A percentile compares a stretch with the other conserved stretches of the same genome.
Evolutionary conservation across 305 asterid genomes (phyloP).

Genomic region (Solanum chacoense): DNA sequence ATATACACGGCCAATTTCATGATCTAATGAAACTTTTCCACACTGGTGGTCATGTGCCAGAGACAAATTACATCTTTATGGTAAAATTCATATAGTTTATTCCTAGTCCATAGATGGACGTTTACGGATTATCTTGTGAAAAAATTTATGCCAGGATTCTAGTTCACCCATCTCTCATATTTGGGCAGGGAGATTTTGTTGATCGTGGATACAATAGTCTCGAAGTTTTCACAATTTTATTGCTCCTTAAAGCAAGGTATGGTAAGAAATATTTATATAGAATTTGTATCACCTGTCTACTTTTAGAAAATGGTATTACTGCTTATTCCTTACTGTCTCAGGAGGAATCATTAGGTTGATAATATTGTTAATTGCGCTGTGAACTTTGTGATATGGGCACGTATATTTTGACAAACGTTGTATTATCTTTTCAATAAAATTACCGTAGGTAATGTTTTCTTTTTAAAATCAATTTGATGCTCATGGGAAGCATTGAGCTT

Average conservation of each 20-base stretch:
- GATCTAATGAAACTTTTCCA: constrained; percentile 81
- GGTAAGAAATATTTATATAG: neutral
- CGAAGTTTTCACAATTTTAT: constrained; percentile 90
- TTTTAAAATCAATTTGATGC: neutral
- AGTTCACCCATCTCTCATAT: neutral
- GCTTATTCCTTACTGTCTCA: neutral
- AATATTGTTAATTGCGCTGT: neutral
- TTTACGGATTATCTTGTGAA: neutral
- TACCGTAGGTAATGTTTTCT: neutral
- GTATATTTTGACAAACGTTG: neutral
- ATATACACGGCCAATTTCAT: constrained; percentile 82
- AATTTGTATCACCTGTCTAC: neutral
- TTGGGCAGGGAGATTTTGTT: constrained; percentile 91
- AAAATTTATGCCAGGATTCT: neutral
- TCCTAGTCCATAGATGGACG: neutral
- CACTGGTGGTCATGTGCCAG: constrained; percentile 89
- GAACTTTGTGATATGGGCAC: neutral
- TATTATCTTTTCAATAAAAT: neutral
- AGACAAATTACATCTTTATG: constrained; percentile 81
- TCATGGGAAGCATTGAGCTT: neutral
- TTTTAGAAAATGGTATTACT: neutral
- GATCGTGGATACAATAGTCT: constrained; percentile 98
- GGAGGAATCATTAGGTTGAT: neutral
- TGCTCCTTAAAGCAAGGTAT: constrained; percentile 97
- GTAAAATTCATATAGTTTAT: constrained; percentile 16